phyloP scores from a whole-genome alignment of 371 early-diverging fungal genomes.

The Rhizopus stolonifer region DNA sequence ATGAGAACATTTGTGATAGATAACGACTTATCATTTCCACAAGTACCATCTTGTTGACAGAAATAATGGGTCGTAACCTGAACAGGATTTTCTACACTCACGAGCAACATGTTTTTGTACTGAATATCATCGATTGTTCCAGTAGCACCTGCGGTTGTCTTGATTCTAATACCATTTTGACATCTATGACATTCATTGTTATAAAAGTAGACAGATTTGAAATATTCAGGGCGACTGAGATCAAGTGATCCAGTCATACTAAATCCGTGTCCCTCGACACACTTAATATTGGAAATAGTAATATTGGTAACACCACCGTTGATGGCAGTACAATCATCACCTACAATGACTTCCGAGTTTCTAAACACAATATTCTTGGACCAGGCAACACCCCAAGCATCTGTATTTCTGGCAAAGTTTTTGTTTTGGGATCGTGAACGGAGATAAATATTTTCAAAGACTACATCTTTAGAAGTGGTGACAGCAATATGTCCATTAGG shows the following conservation, averaged over 20 bases:
- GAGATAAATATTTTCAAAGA: constrained; percentile 22
- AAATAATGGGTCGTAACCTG: constrained; percentile 30
- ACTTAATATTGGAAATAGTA: constrained; percentile 24
- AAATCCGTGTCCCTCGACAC: constrained; percentile 34
- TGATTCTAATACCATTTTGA: constrained; percentile 42
- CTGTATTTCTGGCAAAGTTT: constrained; percentile 32
- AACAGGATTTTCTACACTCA: constrained; percentile 25
- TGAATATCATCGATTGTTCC: constrained; percentile 18
- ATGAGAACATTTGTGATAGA: constrained; percentile 28
- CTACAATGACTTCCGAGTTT: constrained; percentile 20
- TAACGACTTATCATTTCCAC: constrained; percentile 21
- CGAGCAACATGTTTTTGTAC: constrained; percentile 20
- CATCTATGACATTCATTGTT: constrained; percentile 30
- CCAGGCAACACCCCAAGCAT: constrained; percentile 33
- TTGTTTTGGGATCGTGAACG: constrained; percentile 24
- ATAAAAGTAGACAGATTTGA: constrained; percentile 20
- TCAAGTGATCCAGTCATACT: constrained; percentile 40
- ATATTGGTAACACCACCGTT: constrained; percentile 26
- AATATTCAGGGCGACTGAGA: constrained; percentile 23
- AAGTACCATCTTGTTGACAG: constrained; percentile 27
- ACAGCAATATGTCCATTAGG: constrained; percentile 34
- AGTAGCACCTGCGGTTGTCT: constrained; percentile 35
- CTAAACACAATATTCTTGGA: constrained; percentile 27
- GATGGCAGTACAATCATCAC: constrained; percentile 40
- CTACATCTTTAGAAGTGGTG: constrained; percentile 22